Base-by-base conservation (phyloP, 805 yeast species). In the Zygosaccharomyces bailii region DNA sequence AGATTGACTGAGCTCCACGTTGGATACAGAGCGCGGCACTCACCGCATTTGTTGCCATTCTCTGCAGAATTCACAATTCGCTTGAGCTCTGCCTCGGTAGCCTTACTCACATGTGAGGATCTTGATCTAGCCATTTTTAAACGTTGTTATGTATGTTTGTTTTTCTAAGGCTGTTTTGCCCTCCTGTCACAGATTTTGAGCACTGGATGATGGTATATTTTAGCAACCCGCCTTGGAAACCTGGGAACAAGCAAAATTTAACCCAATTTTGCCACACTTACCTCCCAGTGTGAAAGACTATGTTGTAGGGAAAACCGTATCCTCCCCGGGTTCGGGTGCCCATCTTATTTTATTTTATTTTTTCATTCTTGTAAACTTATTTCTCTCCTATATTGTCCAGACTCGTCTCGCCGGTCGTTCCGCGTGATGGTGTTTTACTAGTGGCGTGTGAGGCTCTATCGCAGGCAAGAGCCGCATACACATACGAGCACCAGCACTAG, bases 21-120 rank as follows among this genome's bases (percentile, higher is more conserved):
- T 6, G 95, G 93, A 61, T 75, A 81, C 3, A 75, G 59, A 4
- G 79, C 67, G 2, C 78, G 76, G 66, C 95, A 86, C 60, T 86
- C 96, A 29, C 89, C 95, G 63, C 96, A 86, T 59, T 72, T 77
- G 62, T 84, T 85, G 38, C 70, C 67, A 59, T 86, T 86, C 13
- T 65, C 78, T 9, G 76, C 68, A 34, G 69, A 59, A 57, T 83
- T 84, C 52, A 85, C 72, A 46, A 85, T 62, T 30, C 76, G 80
- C 42, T 80, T 74, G 53, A 86, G 69, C 53, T 74, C 76, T 36
- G 67, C 67, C 56, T 78, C 83, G 3, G 46, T 8, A 13, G 43
- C 45, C 29, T 38, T 44, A 19, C 43, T 39, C 14, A 39, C 39
- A 13, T 20, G 35, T 11, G 23, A 31, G 8, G 33, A 42, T 20